Evolutionary conservation across 768 basidiomycete genomes (phyloP).

Genomic region (Podaxis mareebaensis): DNA sequence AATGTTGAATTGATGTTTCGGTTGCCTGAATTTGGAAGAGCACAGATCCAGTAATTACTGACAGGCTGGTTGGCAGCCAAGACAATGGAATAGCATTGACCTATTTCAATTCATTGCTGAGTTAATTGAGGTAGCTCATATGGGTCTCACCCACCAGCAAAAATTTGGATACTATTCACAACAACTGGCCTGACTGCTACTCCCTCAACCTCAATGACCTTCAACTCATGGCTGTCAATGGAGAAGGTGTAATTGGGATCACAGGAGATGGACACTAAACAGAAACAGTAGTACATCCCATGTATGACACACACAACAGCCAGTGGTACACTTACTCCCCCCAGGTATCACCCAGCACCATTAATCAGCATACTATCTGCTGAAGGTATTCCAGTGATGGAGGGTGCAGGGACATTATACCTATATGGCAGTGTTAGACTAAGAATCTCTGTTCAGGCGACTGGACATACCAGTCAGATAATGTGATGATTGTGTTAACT

Average conservation of each 20-base stretch:
- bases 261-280: conserved; percentile 53
- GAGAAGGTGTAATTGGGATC: conserved; percentile 44
- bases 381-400: conserved; percentile 20
- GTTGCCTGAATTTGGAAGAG: conserved; percentile 25
- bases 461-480: conserved; percentile 46
- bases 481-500: conserved; percentile 44
- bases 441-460: neutral
- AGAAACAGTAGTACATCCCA: conserved; percentile 53
- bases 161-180: conserved; percentile 43
- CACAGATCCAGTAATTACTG: conserved; percentile 45
- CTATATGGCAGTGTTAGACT: conserved; percentile 18
- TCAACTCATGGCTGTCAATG: conserved; percentile 41
- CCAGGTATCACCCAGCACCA: conserved; percentile 45
- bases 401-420: conserved; percentile 35
- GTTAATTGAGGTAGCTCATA: neutral
- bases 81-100: conserved; percentile 38
- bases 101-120: conserved; percentile 19
- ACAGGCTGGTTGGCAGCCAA: conserved; percentile 41
- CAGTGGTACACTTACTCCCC: conserved; percentile 39
- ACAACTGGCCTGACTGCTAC: conserved; percentile 30
- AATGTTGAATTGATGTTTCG: conserved; percentile 22
- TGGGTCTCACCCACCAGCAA: conserved; percentile 26
- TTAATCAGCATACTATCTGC: conserved; percentile 52
- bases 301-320: conserved; percentile 44
- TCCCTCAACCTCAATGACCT: conserved; percentile 45